These are phyloP conservation scores for Actinidia chinensis DNA, from an alignment of 179 eudicot genomes.

Conservation along the genomic window DNA sequence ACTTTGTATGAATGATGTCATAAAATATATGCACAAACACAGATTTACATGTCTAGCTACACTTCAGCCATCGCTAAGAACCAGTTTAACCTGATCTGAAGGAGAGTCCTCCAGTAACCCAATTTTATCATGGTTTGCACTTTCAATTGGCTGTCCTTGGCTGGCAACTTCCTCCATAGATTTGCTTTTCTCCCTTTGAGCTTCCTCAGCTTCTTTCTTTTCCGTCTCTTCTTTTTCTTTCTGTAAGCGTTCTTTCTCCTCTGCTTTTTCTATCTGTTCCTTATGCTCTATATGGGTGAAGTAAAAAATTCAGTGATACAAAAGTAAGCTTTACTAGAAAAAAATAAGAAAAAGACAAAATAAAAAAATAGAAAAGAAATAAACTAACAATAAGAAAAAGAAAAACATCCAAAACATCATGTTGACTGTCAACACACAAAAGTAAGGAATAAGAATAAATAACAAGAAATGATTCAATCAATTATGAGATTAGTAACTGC, in stretches of 20 bases:
- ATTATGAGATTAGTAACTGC: background rate
- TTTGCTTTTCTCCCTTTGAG: slow-evolving; percentile 38
- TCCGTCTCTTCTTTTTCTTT: slow-evolving; percentile 85
- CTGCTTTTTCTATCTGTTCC: slow-evolving; percentile 91
- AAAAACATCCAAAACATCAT: background rate
- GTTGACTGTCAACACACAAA: background rate
- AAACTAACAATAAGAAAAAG: background rate
- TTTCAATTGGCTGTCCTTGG: slow-evolving; percentile 34
- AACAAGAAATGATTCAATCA: background rate
- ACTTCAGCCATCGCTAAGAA: slow-evolving; percentile 9
- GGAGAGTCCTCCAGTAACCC: slow-evolving; percentile 45
- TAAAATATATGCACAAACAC: background rate
- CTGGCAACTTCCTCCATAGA: slow-evolving; percentile 38
- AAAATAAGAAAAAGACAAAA: background rate
- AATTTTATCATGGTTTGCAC: slow-evolving; percentile 39
- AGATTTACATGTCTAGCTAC: slow-evolving; percentile 1
- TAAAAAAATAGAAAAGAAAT: background rate
- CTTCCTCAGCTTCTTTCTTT: slow-evolving; percentile 58
- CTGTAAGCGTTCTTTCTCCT: slow-evolving; percentile 83
- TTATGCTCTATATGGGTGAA: slow-evolving; percentile 57
- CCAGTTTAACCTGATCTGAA: slow-evolving; percentile 47
- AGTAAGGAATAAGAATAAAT: background rate
- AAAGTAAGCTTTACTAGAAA: background rate
- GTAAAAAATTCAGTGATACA: background rate
- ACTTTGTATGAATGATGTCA: background rate